Evolutionary conservation across 257 asterid species (phyloP).

Genomic region (Cruciata laevipes): DNA sequence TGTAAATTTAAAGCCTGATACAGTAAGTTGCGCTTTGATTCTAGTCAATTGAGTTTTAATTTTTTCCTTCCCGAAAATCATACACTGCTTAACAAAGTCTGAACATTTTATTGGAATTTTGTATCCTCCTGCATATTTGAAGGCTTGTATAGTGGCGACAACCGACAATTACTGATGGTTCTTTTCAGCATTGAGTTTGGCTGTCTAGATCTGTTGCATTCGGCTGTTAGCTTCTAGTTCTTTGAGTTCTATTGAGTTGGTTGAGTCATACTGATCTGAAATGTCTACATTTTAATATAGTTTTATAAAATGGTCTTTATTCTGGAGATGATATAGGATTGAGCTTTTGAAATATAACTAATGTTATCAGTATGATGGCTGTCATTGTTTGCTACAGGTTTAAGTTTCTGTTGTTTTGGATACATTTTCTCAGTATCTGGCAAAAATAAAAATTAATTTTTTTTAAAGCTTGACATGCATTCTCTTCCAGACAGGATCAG

Average conservation of each 20-base stretch:
- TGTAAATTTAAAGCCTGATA: slow-evolving; percentile 53
- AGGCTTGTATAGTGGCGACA: neutral
- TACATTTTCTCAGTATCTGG: neutral
- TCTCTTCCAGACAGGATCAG: slow-evolving; percentile 41
- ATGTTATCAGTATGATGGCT: neutral
- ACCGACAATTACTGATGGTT: neutral
- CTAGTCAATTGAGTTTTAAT: neutral
- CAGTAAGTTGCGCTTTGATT: slow-evolving; percentile 32
- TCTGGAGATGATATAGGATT: neutral
- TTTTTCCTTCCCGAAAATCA: neutral
- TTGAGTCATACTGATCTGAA: neutral
- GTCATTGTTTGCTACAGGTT: neutral
- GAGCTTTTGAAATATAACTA: neutral
- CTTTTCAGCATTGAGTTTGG: neutral
- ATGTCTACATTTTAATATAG: neutral
- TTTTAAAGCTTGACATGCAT: no score
- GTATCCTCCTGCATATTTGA: neutral
- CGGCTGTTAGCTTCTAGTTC: neutral
- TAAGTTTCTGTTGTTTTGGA: neutral
- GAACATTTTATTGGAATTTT: neutral
- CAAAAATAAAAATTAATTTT: no score
- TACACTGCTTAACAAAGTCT: neutral
- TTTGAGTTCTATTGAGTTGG: neutral
- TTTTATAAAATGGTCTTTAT: neutral
- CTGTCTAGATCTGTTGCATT: neutral